phyloP scores from a whole-genome alignment of 129 eudicot species.

The Helianthus tuberosus region DNA sequence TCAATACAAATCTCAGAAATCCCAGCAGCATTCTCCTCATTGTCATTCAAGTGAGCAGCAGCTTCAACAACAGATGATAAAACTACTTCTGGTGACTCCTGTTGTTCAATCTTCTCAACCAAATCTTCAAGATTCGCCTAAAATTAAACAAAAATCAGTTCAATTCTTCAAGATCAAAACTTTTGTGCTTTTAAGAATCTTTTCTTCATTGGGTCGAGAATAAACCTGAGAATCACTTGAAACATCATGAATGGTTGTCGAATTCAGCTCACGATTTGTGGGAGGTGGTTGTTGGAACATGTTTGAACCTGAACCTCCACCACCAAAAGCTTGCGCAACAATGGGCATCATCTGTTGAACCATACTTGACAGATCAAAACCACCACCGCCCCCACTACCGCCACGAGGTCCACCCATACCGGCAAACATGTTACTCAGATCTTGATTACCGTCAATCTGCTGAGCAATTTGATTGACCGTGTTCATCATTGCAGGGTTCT shows the following conservation, averaged over 20 bases:
- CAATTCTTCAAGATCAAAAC: not conserved
- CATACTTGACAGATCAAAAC: slow-evolving; percentile 81
- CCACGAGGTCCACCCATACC: slow-evolving; percentile 53
- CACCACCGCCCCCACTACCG: slow-evolving; percentile 42
- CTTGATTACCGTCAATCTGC: slow-evolving; percentile 69
- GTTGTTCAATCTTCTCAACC: slow-evolving; percentile 59
- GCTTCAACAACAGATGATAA: slow-evolving; percentile 69
- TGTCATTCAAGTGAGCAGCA: slow-evolving; percentile 38
- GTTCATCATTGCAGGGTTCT: slow-evolving; percentile 85
- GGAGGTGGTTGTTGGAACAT: slow-evolving; percentile 38
- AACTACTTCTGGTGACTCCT: slow-evolving; percentile 57
- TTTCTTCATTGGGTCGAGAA: slow-evolving; percentile 19
- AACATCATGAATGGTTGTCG: slow-evolving; percentile 30
- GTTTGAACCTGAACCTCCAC: slow-evolving; percentile 43
- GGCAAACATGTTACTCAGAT: slow-evolving; percentile 67
- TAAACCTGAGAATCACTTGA: slow-evolving; percentile 64
- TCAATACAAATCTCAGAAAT: slow-evolving; percentile 52
- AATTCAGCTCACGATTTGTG: slow-evolving; percentile 27
- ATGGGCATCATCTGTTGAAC: slow-evolving; percentile 98
- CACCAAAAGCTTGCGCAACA: slow-evolving; percentile 90
- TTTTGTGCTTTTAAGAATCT: not conserved
- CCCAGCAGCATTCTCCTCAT: slow-evolving; percentile 42
- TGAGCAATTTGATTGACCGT: slow-evolving; percentile 89
- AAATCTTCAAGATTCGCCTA: slow-evolving; percentile 54
- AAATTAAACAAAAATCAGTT: not conserved